These are phyloP conservation scores for Mycogone perniciosa DNA, from an alignment of 2,329 filamentous ascomycete genomes.

Conservation along the genomic window DNA sequence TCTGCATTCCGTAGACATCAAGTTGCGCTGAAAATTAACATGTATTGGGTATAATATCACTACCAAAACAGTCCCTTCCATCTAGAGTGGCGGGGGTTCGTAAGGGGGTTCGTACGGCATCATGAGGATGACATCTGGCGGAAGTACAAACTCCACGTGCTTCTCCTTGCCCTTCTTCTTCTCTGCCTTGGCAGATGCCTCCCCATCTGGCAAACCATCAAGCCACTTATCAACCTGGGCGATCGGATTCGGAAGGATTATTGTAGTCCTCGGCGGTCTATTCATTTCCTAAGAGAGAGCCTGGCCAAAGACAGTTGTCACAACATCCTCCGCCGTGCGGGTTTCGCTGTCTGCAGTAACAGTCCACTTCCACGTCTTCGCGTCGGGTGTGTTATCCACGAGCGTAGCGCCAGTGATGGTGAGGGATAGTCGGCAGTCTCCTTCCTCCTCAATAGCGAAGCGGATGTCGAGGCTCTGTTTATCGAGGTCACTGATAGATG, in stretches of 20 bases:
- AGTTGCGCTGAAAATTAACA: background rate
- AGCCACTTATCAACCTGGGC: background rate
- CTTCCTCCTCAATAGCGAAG: conserved; percentile 25
- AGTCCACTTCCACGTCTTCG: conserved; percentile 27
- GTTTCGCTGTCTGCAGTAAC: conserved; percentile 12
- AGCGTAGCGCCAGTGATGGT: conserved; percentile 18
- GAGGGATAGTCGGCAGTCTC: conserved; percentile 15
- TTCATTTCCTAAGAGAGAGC: conserved; percentile 15
- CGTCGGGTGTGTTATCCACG: conserved; percentile 12
- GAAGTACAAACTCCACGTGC: background rate
- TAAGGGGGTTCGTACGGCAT: too few relatives aligned
- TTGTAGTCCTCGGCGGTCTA: background rate
- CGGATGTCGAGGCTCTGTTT: conserved; percentile 25
- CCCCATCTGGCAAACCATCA: background rate
- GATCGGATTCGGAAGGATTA: background rate
- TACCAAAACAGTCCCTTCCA: background rate
- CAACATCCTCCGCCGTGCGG: conserved; percentile 18
- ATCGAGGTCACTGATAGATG: conserved; percentile 24
- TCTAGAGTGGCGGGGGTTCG: background rate
- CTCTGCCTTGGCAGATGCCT: background rate
- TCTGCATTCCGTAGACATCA: too few relatives aligned
- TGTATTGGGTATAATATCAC: background rate
- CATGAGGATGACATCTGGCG: too few relatives aligned
- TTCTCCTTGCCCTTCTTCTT: background rate
- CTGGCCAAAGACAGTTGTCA: conserved; percentile 16